Evolutionary conservation across 1,284 basidiomycete species (phyloP).

Genomic region (Laetiporus sulphureus): DNA sequence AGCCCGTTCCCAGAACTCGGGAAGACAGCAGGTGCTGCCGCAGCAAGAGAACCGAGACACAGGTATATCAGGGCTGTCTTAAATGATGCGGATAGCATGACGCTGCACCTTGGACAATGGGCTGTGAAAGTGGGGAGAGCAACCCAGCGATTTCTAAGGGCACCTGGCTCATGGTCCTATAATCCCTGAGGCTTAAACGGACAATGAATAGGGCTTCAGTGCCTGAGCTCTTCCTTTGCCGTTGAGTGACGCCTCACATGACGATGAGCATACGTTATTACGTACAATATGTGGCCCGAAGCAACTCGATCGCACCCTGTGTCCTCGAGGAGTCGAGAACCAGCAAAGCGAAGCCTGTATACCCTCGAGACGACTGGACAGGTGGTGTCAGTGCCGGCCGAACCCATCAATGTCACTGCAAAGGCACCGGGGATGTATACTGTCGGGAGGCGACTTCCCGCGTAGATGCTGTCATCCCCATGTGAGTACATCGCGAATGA

Average conservation of each 20-base stretch:
- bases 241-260: neutral
- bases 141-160: constrained; percentile 3
- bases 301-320: no score
- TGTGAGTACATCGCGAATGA: no score
- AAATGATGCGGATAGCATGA: constrained; percentile 1
- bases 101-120: constrained; percentile 5
- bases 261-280: neutral
- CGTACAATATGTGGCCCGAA: no score
- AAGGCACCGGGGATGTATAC: no score
- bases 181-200: neutral
- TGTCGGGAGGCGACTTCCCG: no score
- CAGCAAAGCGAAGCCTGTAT: no score
- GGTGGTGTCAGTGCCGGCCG: no score
- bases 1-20: constrained; percentile 67
- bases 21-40: constrained; percentile 43
- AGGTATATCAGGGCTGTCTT: constrained; percentile 7
- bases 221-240: neutral
- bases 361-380: no score
- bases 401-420: no score
- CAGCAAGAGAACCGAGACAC: constrained; percentile 7
- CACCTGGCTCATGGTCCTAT: constrained; percentile 1
- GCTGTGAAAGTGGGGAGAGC: constrained; percentile 1
- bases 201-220: neutral
- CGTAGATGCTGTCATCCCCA: no score
- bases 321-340: no score